Evolutionary conservation across 2,329 filamentous ascomycete species (phyloP).

Genomic region (Cercospora sesami): DNA sequence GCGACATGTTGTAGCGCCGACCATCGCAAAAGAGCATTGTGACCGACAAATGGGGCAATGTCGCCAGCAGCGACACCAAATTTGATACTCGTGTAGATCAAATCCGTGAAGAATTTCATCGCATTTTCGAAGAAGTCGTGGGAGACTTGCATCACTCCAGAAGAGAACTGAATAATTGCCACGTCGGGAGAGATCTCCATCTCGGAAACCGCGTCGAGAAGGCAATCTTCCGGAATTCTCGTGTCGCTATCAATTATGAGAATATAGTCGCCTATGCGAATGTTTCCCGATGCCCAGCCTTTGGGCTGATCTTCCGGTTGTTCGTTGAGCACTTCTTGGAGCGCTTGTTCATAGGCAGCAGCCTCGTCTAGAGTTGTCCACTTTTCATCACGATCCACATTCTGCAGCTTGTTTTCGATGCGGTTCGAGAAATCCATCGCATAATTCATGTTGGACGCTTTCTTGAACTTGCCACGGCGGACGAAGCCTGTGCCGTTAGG

Average conservation of each 20-base stretch:
- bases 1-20: slow-evolving; percentile 60
- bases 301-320: slow-evolving; percentile 43
- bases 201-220: slow-evolving; percentile 68
- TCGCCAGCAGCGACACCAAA: slow-evolving; percentile 72
- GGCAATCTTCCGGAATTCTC: slow-evolving; percentile 65
- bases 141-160: slow-evolving; percentile 75
- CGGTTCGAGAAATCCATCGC: slow-evolving; percentile 62
- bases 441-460: slow-evolving; percentile 73
- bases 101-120: slow-evolving; percentile 76
- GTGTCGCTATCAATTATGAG: slow-evolving; percentile 70
- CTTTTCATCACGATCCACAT: slow-evolving; percentile 40
- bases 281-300: slow-evolving; percentile 62
- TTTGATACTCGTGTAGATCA: slow-evolving; percentile 72
- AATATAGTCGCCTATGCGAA: slow-evolving; percentile 64
- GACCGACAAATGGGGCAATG: slow-evolving; percentile 72
- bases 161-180: slow-evolving; percentile 70
- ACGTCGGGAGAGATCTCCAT: slow-evolving; percentile 70
- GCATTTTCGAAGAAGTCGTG: slow-evolving; percentile 72
- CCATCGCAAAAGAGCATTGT: slow-evolving; percentile 73
- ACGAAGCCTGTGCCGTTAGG: slow-evolving; percentile 49
- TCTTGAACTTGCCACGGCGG: slow-evolving; percentile 67
- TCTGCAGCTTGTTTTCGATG: slow-evolving; percentile 60
- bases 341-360: slow-evolving; percentile 52
- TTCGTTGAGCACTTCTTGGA: slow-evolving; percentile 55
- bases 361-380: slow-evolving; percentile 42